Evolutionary conservation across 306 rosid species (phyloP).

Genomic region (Malus orientalis): DNA sequence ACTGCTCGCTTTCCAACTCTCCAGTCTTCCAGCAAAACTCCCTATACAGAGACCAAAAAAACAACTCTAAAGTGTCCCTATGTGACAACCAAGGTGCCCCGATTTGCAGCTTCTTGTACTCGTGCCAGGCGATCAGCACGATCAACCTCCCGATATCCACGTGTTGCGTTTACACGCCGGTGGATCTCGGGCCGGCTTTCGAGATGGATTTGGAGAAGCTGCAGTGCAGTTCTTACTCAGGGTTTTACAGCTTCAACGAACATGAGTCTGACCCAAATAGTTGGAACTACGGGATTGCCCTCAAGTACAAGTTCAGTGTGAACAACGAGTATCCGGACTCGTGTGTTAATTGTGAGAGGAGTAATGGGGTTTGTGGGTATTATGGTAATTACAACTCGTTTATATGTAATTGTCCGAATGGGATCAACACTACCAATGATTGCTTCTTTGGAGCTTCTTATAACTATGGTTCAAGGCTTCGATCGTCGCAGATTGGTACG

Average conservation of each 20-base stretch:
- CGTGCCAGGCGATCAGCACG: constrained; percentile 55
- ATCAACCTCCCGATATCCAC: constrained; percentile 55
- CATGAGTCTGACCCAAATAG: constrained; percentile 54
- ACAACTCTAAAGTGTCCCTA: constrained; percentile 16
- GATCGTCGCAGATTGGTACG: constrained; percentile 34
- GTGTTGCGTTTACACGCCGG: constrained; percentile 78
- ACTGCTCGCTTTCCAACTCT: constrained; percentile 33
- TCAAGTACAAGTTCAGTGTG: constrained; percentile 66
- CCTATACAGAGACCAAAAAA: constrained; percentile 20
- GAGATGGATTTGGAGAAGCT: constrained; percentile 78
- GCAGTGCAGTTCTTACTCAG: constrained; percentile 69
- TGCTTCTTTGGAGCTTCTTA: constrained; percentile 51
- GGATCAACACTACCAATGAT: constrained; percentile 53
- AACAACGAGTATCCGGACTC: constrained; percentile 61
- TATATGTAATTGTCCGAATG: constrained; percentile 68
- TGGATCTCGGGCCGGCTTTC: constrained; percentile 73
- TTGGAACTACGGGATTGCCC: constrained; percentile 83
- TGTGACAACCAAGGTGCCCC: constrained; percentile 47
- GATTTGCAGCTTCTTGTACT: constrained; percentile 54
- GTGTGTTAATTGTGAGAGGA: constrained; percentile 58
- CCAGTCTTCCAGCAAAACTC: constrained; percentile 18
- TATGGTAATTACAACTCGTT: constrained; percentile 39
- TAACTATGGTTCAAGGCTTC: constrained; percentile 32
- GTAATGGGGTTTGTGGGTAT: constrained; percentile 62
- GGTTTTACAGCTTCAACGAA: constrained; percentile 67